Percentiles rank a stretch among this genome's conserved stretches.
Conservation (phyloP, 2,329 filamentous ascomycete species). For the Fusarium fracticaudum region DNA sequence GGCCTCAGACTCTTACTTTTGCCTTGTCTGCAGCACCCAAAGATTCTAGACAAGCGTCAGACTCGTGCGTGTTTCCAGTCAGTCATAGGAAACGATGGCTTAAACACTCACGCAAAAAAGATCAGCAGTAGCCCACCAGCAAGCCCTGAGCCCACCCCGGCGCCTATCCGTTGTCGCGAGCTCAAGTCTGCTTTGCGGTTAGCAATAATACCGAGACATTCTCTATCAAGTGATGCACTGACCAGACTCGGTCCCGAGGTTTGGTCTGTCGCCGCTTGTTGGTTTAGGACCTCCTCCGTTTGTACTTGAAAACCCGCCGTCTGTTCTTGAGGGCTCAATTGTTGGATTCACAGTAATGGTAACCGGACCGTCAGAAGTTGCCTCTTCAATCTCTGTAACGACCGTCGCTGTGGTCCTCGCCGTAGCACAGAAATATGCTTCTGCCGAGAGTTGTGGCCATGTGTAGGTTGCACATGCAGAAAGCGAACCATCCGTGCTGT, state of each 20-base stretch:
- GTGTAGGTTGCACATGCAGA: conserved; percentile 28
- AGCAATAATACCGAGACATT: neutral
- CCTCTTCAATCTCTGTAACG: neutral
- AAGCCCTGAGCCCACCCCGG: conserved; percentile 9
- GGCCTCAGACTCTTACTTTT: neutral
- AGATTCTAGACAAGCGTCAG: conserved; percentile 7
- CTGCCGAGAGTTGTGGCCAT: neutral
- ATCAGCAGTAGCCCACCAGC: conserved; percentile 16
- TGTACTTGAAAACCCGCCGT: neutral
- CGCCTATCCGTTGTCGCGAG: conserved; percentile 18
- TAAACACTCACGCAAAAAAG: conserved; percentile 20
- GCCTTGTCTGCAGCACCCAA: conserved; percentile 14
- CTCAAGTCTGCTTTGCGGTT: neutral
- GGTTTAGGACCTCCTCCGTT: neutral
- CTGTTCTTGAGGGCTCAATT: neutral
- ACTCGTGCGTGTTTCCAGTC: neutral
- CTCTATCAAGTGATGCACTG: neutral
- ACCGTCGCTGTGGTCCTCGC: conserved; percentile 9
- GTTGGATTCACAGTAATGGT: neutral
- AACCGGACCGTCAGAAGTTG: neutral
- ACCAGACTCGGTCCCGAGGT: conserved; percentile 17
- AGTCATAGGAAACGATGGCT: neutral
- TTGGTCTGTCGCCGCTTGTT: neutral
- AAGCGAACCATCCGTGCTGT: neutral
- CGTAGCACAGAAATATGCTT: conserved; percentile 11